Percentiles rank a stretch among this genome's conserved stretches.
phyloP scores from a whole-genome alignment of 345 rosid species.

The Litchi chinensis region DNA sequence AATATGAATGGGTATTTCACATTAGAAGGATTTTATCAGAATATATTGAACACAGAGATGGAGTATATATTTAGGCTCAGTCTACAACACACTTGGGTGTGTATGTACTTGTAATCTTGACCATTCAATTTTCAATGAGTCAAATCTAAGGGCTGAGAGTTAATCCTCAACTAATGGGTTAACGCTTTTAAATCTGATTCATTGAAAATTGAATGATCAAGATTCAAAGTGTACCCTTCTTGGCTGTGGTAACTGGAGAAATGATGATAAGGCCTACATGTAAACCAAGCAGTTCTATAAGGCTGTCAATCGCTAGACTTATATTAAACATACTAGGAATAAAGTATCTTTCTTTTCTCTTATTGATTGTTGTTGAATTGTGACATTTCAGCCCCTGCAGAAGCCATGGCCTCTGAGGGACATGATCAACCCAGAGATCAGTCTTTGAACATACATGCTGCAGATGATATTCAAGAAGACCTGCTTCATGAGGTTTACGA shows the following conservation, averaged over 20 bases:
- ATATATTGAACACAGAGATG: not conserved
- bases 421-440: conserved; percentile 38
- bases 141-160: too few species aligned
- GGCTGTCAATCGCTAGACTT: not conserved
- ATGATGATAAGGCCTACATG: not conserved
- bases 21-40: not conserved
- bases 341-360: not conserved
- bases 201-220: too few species aligned
- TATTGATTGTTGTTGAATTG: not conserved
- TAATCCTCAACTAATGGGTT: too few species aligned
- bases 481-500: conserved; percentile 58
- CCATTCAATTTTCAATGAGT: too few species aligned
- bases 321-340: not conserved
- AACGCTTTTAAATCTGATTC: too few species aligned
- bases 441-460: conserved; percentile 24
- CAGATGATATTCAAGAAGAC: conserved; percentile 43
- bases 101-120: too few species aligned
- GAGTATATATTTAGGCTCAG: not conserved
- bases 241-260: not conserved
- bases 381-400: conserved; percentile 34
- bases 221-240: not conserved
- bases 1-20: not conserved
- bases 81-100: too few species aligned
- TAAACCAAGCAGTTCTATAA: not conserved
- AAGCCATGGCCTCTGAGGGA: conserved; percentile 36